Evolutionary conservation across 768 basidiomycete genomes (phyloP), one percentile per base, ranked within the genome.

Genomic region (Boletus sensibilis): DNA sequence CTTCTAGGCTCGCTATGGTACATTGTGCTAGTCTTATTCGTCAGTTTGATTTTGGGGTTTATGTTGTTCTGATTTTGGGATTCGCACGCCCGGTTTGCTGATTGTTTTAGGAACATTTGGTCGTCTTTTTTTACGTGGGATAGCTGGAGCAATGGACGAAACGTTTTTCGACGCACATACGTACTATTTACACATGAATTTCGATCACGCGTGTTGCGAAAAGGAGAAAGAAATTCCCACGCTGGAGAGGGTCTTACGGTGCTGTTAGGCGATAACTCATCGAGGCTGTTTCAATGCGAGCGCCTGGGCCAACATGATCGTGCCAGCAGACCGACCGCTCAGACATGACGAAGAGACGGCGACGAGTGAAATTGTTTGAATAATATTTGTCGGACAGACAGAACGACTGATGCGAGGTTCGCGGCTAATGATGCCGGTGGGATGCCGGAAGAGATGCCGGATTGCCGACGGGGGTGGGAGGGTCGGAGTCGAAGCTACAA

Each of bases 1-100:
- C 59, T 73, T 78, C 52, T 76, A 70, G 63, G 56, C 50, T 64
- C 49, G 7, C 37, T 44, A 51, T 58, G 56, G 56, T 62, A 53
- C 50, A 68, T 62, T 58, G 53, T 57, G 45, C 38, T 65, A 53
- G 57, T 72, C 59, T 61, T 65, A 37, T 62, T 67, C 46, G 57
- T 69, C 58, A 25, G 48, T 60, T 61, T 66, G 40, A 46, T 34
- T 53, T 61, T 58, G n/a, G 69, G 64, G 59, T 63, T 66, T 52
- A 50, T 68, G 61, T 60, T 55, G 48, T 55, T 48, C 18, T 62
- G 55, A 57, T 59, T 59, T 59, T 49, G 55, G 64, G 61, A 20
- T 58, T 66, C 31, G 39, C 53, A 48, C 61, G 55, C 5, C 7
- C 27, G 8, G 27, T 29, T 53, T 37, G 31, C 13, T 42, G 35